A percentile compares a stretch with the other conserved stretches of the same genome.
phyloP scores from a whole-genome alignment of 495 filamentous ascomycete genomes.

The Poronia punctata region DNA sequence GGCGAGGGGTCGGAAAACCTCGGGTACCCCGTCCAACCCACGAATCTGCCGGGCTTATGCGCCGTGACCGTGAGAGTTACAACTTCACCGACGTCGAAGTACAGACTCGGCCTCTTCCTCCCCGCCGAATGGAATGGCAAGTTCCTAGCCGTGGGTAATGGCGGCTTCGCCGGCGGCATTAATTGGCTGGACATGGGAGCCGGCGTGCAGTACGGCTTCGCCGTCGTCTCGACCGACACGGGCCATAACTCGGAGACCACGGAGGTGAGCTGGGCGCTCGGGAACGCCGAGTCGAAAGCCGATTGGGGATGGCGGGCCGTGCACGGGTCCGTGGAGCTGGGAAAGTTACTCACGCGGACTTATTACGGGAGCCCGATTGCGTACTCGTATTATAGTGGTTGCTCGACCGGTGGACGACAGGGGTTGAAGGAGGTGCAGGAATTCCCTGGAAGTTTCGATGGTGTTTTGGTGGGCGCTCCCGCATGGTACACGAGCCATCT shows the following conservation, averaged over 20 bases:
- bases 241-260: constrained; percentile 40
- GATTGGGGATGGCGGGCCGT: constrained; percentile 47
- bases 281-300: constrained; percentile 28
- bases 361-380: constrained; percentile 30
- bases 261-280: constrained; percentile 41
- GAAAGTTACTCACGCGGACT: constrained; percentile 22
- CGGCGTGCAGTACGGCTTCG: constrained; percentile 41
- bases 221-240: constrained; percentile 48
- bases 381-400: constrained; percentile 40
- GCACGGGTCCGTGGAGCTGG: constrained; percentile 38
- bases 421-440: constrained; percentile 43
- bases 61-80: constrained; percentile 41
- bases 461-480: constrained; percentile 55
- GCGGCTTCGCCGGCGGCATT: constrained; percentile 47
- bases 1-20: constrained; percentile 32
- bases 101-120: constrained; percentile 45
- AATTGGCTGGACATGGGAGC: constrained; percentile 48
- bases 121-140: constrained; percentile 45
- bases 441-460: constrained; percentile 54
- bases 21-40: constrained; percentile 38
- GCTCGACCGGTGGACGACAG: constrained; percentile 51
- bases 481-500: constrained; percentile 46
- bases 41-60: constrained; percentile 41
- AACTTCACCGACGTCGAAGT: constrained; percentile 34
- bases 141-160: constrained; percentile 44